Conservation (phyloP, 805 yeast species). For the Barnettozyma siamensis region DNA sequence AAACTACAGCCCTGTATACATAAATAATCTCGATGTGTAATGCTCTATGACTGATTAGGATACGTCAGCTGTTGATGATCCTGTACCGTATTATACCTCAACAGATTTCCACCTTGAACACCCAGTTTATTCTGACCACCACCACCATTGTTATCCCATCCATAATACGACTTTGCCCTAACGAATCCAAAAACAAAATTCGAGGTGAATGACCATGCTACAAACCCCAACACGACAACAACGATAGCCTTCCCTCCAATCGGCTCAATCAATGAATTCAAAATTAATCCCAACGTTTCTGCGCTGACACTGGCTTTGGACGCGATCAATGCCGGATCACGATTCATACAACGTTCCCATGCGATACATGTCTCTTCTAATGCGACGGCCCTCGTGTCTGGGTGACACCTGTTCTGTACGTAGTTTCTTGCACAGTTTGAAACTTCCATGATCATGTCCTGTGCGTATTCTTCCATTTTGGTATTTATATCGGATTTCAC, state of each 20-base stretch:
- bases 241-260: conserved; percentile 54
- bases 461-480: conserved; percentile 43
- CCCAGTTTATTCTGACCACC: neutral
- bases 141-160: conserved; percentile 20
- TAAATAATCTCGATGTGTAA: too few species aligned
- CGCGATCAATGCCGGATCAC: conserved; percentile 36
- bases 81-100: neutral
- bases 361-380: conserved; percentile 48
- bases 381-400: conserved; percentile 52
- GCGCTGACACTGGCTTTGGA: conserved; percentile 57
- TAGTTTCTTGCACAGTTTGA: conserved; percentile 48
- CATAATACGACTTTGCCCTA: conserved; percentile 43
- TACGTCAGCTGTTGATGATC: neutral
- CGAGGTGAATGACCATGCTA: conserved; percentile 47
- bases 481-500: conserved; percentile 49
- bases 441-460: conserved; percentile 44
- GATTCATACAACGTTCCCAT: conserved; percentile 65
- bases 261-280: conserved; percentile 63
- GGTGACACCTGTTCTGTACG: conserved; percentile 50
- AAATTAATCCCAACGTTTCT: conserved; percentile 52
- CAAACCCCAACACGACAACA: conserved; percentile 33
- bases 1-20: too few species aligned
- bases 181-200: conserved; percentile 65
- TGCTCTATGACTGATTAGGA: too few species aligned
- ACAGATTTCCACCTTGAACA: neutral